Percentiles rank a stretch among this genome's conserved stretches.
These are phyloP conservation scores for Claviceps capensis DNA, from an alignment of 2,329 filamentous ascomycete species.

Conservation along the genomic window DNA sequence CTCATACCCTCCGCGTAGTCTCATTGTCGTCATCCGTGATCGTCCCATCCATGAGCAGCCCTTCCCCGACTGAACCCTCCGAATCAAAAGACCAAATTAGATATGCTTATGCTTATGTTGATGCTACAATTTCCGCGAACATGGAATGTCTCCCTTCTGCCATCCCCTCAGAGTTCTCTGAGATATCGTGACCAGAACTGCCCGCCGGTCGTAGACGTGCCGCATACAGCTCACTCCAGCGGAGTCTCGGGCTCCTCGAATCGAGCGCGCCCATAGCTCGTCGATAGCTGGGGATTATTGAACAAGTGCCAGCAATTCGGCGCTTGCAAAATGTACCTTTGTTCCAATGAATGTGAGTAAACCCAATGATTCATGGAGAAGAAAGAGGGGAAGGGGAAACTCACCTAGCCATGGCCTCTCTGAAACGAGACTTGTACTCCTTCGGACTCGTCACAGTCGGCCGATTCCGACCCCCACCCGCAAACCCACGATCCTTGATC, in stretches of 20 bases:
- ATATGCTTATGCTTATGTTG: background rate
- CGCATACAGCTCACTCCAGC: background rate
- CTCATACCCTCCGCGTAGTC: background rate
- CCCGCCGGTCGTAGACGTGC: background rate
- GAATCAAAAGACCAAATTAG: background rate
- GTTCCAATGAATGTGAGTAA: background rate
- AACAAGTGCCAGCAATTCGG: slow-evolving; percentile 69
- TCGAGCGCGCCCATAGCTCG: slow-evolving; percentile 22
- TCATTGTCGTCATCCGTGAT: background rate
- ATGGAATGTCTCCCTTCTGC: background rate
- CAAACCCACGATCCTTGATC: slow-evolving; percentile 94
- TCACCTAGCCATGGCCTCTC: slow-evolving; percentile 90
- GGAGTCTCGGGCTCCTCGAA: slow-evolving; percentile 24
- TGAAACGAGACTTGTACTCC: slow-evolving; percentile 91
- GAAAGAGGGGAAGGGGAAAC: slow-evolving; percentile 12
- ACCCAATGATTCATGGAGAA: background rate
- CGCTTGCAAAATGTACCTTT: slow-evolving; percentile 56
- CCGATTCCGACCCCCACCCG: slow-evolving; percentile 60
- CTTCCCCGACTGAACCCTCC: background rate
- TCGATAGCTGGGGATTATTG: slow-evolving; percentile 25
- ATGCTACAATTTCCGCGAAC: background rate
- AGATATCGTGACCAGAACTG: background rate
- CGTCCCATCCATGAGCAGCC: background rate
- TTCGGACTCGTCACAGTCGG: slow-evolving; percentile 95
- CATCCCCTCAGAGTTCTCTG: background rate